Evolutionary conservation across 2,329 filamentous ascomycete species (phyloP), one percentile per base, ranked within the genome.

Genomic region (Bipolaris zeicola): DNA sequence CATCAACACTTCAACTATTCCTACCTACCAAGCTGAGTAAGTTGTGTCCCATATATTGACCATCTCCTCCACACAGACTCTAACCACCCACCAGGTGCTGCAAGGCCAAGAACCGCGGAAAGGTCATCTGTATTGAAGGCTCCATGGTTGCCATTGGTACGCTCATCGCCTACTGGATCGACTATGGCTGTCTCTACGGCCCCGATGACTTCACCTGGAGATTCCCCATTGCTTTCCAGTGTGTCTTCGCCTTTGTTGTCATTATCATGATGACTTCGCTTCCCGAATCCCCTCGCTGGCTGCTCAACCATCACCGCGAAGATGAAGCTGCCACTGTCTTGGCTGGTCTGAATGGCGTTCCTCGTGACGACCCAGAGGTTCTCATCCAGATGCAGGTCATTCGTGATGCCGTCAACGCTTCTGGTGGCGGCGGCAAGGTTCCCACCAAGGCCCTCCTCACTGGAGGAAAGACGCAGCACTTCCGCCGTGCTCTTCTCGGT

Each of bases 401-500:
- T 13, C 75, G 85, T 13, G 88, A 92, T 63, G 72, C 71, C 50
- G 75, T 78, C 56, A 70, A 67, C 24, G 69, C 69, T 18, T 66
- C 74, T 46, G 74, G 75, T 36, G 71, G 70, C 52, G 65, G 68
- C 34, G 72, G 74, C 18, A 72, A 76, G 60, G 69, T 69, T 47
- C 61, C 62, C 5, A 76, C 71, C 52, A 75, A 75, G 46, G 79
- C 63, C 80, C 83, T 10, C 76, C 87, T 87, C 62, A 87, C 84
- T 3, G 79, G 80, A 51, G 85, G 86, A 61, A 86, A 85, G 75
- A 86, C 84, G 0, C 86, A 88, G 75, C 85, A 88, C 67, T 82
- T 87, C 75, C 82, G 86, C 14, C 81, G 86, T 43, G 84, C 87
- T 77, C 56, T 87, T 34, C 78, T 88, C 6, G 86, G 85, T 13